Evolutionary conservation across 1,284 basidiomycete species (phyloP), one percentile per base, ranked within the genome.

Genomic region (Veloboletus limbatus): DNA sequence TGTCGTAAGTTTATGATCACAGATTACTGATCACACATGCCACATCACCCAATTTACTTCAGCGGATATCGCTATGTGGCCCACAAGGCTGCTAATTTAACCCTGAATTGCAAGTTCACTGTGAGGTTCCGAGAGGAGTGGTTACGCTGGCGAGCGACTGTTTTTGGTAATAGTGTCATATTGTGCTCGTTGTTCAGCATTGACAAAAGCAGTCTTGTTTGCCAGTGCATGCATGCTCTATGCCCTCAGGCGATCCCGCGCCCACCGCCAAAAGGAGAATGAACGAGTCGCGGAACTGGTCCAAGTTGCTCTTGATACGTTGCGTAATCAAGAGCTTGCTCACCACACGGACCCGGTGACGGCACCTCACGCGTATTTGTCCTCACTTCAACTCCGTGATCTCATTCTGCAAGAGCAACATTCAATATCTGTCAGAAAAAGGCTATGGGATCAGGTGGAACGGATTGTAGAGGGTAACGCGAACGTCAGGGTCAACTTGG

Each of bases 341-440:
- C 85, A 97, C 69, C 85, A 93, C 63, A 79, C 81, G 52, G 93
- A 97, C 64, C 91, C 92, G 7, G 81, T 88, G 46, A 78, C 77
- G 40, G 79, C 82, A 27, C 83, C 92, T 1, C 76, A 84, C 47
- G 81, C 92, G 3, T 95, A 88, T 72, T 70, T 98, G 47, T 88
- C 92, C 2, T 91, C 92, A 6, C 73, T 90, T 39, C 95, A 97
- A 61, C 78, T 99, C 27, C 85, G 97, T 35, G 96, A 99, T 69
- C 75, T 90, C 34, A 79, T 98, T 33, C 71, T 99, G 20, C 85
- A 89, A 53, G 82, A 88, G 42, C 86, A 92, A 49, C 88, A 90
- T 60, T 86, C 86, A 20, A 77, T 88, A 13, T 63, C 76, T 7
- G 71, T 72, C 24, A 79, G 94, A 38, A 78, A 81, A 48, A 74